Evolutionary conservation across 495 filamentous ascomycete genomes (phyloP), one percentile per base, ranked within the genome.

Genomic region (Lepraria neglecta): DNA sequence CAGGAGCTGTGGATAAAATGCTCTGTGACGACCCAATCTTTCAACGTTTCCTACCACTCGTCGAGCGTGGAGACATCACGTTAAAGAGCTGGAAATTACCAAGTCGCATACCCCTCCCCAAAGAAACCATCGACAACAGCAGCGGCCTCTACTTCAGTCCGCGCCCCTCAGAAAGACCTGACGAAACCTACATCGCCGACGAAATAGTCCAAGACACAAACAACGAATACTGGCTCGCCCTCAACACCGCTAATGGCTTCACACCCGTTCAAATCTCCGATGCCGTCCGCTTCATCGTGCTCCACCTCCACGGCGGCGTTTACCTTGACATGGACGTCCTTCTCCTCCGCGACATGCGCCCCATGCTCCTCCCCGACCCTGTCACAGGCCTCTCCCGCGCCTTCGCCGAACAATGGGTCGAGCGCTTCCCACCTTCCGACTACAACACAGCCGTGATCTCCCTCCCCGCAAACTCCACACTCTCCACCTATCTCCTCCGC

Each of bases 321-420:
- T 83, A 83, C 58, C 77, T 79, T 58, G 80, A 83, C 68, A 82
- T 83, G 78, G 80, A 83, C 60, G 76, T 83, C 35, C 73, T 83
- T 11, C 75, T 83, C 67, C 71, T 83, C 3, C 71, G 81, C 21
- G 80, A 83, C 64, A 76, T 83, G 72, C 77, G 80, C 4, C 80
- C 80, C 7, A 63, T 83, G 9, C 68, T 82, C 12, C 68, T 83
- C 19, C 72, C 74, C n/a, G 64, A 69, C 54, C 64, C 65, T 14
- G 21, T 5, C 17, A 68, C 73, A 5, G 72, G 70, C 28, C 67
- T 38, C 35, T 7, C 77, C 33, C 78, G 79, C 54, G 69, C 77
- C 6, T 83, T 82, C 63, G 80, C 80, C 11, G 81, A 83, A 63
- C 73, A 81, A 52, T 83, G 80, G 80, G 80, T 77, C 2, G 80